Evolutionary conservation across 306 rosid species (phyloP).

Genomic region (apple (Malus domestica)): DNA sequence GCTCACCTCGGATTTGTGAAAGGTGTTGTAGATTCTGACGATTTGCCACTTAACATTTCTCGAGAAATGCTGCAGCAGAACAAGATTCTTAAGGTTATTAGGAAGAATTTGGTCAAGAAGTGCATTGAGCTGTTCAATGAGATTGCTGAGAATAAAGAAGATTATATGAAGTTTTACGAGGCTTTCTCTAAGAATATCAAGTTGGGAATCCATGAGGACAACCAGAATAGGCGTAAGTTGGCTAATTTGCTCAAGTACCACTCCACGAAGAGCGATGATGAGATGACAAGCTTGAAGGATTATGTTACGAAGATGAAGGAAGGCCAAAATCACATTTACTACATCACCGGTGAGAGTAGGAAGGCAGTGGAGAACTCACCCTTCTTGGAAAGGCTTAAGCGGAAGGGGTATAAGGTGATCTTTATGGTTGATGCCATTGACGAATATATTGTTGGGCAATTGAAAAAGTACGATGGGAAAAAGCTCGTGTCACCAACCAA

Average conservation of each 20-base stretch:
- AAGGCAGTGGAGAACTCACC: conserved; percentile 23
- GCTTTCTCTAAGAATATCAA: conserved; percentile 27
- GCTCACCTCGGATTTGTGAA: conserved; percentile 24
- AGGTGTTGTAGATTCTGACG: conserved; percentile 32
- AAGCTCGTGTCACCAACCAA: conserved; percentile 25
- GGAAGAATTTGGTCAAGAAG: conserved; percentile 31
- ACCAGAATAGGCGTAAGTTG: conserved; percentile 20
- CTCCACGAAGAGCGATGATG: conserved; percentile 25
- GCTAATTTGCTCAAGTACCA: conserved; percentile 19
- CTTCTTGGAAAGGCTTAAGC: conserved; percentile 25
- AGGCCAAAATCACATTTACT: conserved; percentile 20
- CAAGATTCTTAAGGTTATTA: conserved; percentile 31
- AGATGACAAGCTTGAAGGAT: conserved; percentile 22
- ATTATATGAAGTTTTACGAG: conserved; percentile 18
- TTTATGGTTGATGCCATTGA: conserved; percentile 30
- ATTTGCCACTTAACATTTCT: conserved; percentile 33
- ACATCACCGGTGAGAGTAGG: conserved; percentile 25
- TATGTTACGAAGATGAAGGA: conserved; percentile 33
- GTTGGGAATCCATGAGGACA: conserved; percentile 27
- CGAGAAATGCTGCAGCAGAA: conserved; percentile 27
- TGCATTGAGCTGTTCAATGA: conserved; percentile 22
- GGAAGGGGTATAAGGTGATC: conserved; percentile 21
- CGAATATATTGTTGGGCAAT: conserved; percentile 22
- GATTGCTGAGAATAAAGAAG: conserved; percentile 16
- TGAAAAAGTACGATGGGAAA: conserved; percentile 35